Evolutionary conservation across 2,329 filamentous ascomycete species (phyloP), one percentile per base, ranked within the genome.

Genomic region (Ophiocordyceps unilateralis): DNA sequence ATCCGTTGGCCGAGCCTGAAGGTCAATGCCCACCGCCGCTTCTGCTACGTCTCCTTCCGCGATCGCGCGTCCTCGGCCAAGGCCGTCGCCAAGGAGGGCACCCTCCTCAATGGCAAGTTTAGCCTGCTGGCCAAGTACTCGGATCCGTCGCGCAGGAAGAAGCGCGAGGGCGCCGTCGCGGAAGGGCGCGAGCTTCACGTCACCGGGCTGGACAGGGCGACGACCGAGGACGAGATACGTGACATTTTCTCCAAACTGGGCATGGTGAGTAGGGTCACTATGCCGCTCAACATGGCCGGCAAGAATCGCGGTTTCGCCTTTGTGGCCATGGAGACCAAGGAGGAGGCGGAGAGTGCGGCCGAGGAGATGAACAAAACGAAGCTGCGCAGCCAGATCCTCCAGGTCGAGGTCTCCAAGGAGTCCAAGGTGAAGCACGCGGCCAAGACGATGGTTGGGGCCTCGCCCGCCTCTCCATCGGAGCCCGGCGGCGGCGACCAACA

Each of bases 41-140:
- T 98, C 64, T 95, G 88, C 65, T 98, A 98, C 59, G 71, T 95
- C 7, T 85, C 93, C n/a, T 95, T 95, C 57, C 72, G 78, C 40
- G 76, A 77, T 26, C 61, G 72, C 3, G 69, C 70, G n/a, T 73
- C 75, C 42, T 84, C 87, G 1, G 69, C 76, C 34, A 76, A 74
- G 41, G 88, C 88, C 1, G 81, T 79, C 1, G 64, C 75, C 45
- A 72, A 94, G 41, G 72, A 95, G 54, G 81, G 81, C 22, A 78
- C 71, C 44, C 58, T 78, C 20, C 61, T 93, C 0, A 81, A 81
- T 21, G 76, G 76, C 22, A 72, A 74, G 23, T 78, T 79, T 50
- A 78, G 72, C 50, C 69, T 98, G 1, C 62, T 79, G 36, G 83
- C 77, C 9, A 87, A 87, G 60, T 84, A 93, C 50, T 96, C 91